Conservation (phyloP, 2,329 filamentous ascomycete species). For the Trichoderma brevicompactum region DNA sequence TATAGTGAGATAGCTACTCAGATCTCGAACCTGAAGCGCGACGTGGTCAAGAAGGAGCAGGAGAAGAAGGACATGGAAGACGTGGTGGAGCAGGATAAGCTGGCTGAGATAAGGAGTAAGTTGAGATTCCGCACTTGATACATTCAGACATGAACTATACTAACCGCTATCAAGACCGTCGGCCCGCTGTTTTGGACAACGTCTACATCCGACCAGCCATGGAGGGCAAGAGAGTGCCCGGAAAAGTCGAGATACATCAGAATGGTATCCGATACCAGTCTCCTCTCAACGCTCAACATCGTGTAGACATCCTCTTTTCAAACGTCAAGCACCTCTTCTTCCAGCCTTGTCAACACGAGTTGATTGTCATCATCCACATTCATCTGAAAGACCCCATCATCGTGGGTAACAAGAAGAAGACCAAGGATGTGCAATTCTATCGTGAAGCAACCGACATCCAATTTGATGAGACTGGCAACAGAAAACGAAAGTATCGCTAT, state of each 20-base stretch:
- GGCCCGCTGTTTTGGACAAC: constrained; percentile 87
- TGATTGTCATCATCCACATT: constrained; percentile 97
- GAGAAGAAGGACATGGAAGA: constrained; percentile 99
- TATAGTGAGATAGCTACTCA: constrained; percentile 90
- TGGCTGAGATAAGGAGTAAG: constrained; percentile 89
- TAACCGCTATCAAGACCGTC: constrained; percentile 69
- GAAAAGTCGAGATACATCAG: constrained; percentile 96
- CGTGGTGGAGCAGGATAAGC: constrained; percentile 97
- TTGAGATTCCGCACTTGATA: neutral
- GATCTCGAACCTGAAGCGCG: constrained; percentile 95
- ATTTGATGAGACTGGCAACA: constrained; percentile 97
- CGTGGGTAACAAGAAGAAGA: constrained; percentile 96
- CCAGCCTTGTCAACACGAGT: constrained; percentile 92
- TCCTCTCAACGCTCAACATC: constrained; percentile 75
- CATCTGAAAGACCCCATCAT: constrained; percentile 98
- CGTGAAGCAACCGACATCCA: constrained; percentile 97
- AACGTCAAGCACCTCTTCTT: constrained; percentile 99
- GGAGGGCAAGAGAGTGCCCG: constrained; percentile 95
- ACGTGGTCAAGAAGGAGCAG: constrained; percentile 87
- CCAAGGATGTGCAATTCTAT: constrained; percentile 98
- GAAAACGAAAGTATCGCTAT: constrained; percentile 96
- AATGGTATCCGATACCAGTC: constrained; percentile 97
- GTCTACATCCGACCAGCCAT: constrained; percentile 94
- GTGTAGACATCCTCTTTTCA: constrained; percentile 93
- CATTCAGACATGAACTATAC: constrained; percentile 30